Conservation (phyloP, 108 stramenopile species). For the Nitzschia sp. region DNA sequence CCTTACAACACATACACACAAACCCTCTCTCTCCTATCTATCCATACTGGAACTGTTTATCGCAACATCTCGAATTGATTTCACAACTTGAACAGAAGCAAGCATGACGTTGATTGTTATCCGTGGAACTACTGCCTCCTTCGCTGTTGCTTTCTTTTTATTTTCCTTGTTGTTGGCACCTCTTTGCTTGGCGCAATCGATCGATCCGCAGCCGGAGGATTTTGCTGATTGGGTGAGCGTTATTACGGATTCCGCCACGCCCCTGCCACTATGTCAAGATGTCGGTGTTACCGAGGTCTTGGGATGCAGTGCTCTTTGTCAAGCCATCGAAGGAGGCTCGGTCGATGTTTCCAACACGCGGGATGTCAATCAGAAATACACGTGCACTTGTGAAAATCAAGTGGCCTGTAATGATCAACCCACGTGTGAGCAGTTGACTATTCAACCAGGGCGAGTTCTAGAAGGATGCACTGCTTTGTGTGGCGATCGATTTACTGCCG, state of each 20-base stretch:
- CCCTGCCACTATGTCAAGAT: constrained; percentile 6
- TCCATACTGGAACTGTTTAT: too few species aligned
- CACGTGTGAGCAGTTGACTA: constrained; percentile 14
- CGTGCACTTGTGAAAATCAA: constrained; percentile 1
- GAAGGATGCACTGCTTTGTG: constrained; percentile 3
- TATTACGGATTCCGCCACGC: not conserved
- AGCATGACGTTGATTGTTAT: too few species aligned
- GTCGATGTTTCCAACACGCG: constrained; percentile 5
- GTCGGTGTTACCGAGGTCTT: not conserved
- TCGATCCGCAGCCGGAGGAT: constrained; percentile 12
- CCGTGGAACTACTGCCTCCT: too few species aligned
- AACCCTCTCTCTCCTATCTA: too few species aligned
- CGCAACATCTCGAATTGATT: too few species aligned
- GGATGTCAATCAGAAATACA: constrained; percentile 1
- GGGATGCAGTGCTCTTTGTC: constrained; percentile 7
- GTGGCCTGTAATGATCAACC: constrained; percentile 16
- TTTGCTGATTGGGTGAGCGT: not conserved
- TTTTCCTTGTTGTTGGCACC: not conserved
- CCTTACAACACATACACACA: too few species aligned
- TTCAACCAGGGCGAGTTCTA: constrained; percentile 12
- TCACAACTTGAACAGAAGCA: too few species aligned
- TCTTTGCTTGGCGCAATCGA: not conserved
- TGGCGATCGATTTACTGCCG: not conserved
- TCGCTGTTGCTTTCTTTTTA: too few species aligned
- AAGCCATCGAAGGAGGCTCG: not conserved